Evolutionary conservation across 805 yeast species (phyloP), one percentile per base, ranked within the genome.

Genomic region (Barnettozyma vustinii): DNA sequence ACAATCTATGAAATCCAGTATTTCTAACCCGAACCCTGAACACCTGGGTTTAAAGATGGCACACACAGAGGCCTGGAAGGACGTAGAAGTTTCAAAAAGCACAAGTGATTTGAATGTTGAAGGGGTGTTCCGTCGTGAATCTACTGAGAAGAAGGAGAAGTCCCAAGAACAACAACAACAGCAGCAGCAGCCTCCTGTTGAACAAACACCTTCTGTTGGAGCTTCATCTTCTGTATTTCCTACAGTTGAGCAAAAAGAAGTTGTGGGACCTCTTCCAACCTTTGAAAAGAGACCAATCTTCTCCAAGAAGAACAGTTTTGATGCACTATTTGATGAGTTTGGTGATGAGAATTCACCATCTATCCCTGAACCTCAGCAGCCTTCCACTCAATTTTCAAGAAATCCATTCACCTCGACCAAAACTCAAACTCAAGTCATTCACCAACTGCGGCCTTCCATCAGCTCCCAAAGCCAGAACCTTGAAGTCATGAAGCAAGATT

Each of bases 21-120:
- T 45, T 4, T 21, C 42, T 20, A 15, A 15, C 15, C 20, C 19
- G n/a, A n/a, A 25, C 9, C 40, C 41, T 5, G 46, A 46, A n/a
- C 42, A 46, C 9, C 19, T 40, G 1, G 58, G 59, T 3, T 40
- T 58, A 26, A 54, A 53, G 36, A 16, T 56, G 7, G 40, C 58
- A 1, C 46, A 49, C 13, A 59, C 64, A 0, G 62, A 56, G 20
- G 62, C 61, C 1, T 58, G 62, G 64, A 47, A 40, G 5, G 36
- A 20, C 1, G 26, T 44, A 4, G 27, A 30, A 1, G 9, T 21
- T 2, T 30, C 45, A 13, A 41, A 35, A 9, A 9, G 19, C 20
- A 27, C 33, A 4, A 45, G 19, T 5, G 40, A 44, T 40, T 21
- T 51, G 26, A 42, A 52, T 19, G 40, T 55, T 15, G 57, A 56